Evolutionary conservation across 2,329 filamentous ascomycete species (phyloP), one percentile per base, ranked within the genome.

Genomic region (Conoideocrella luteorostrata): DNA sequence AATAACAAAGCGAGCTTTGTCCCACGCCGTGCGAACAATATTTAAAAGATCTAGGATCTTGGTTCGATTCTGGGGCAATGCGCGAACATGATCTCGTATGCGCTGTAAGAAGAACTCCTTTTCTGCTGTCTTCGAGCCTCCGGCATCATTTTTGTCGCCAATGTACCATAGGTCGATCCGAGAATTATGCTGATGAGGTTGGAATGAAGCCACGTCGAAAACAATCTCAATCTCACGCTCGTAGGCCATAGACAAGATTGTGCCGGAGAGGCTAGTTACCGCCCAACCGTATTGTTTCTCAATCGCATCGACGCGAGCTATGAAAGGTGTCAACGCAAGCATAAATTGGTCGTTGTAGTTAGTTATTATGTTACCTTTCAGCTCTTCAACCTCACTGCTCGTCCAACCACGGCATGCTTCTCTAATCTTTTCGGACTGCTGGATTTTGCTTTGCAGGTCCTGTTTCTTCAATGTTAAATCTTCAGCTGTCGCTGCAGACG

Each of bases 401-500:
- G 84, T 91, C 84, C 90, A 96, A 30, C 91, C 90, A 42, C 90
- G 81, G 60, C 86, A 95, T 56, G 95, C 86, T 60, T 96, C 89
- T 49, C 86, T 79, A 21, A 94, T 73, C 86, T 60, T 96, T 89
- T 49, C 86, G 79, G 21, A 94, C 73, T 50, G 82, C 61, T 96
- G 89, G 0, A 90, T 87, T 55, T 88, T 96, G 38, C 93, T 86
- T 22, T 78, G 74, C 23, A 84, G 88, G 53, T 81, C 75, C 43
- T 80, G 66, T 60, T 91, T 95, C 55, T 80, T 75, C 46, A 81
- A 73, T 7, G 74, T 70, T 36, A 84, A 72, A 2, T 77, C 70
- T 47, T 80, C 75, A 15, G 91, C 79, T 7, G 73, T 71, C 2
- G 71, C 63, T 48, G 86, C 82, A 26, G 86, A 86, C 35, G 82